A percentile compares a stretch with the other conserved stretches of the same genome.
Conservation (phyloP, 2,329 filamentous ascomycete genomes). For the Herpotrichia juniperi region DNA sequence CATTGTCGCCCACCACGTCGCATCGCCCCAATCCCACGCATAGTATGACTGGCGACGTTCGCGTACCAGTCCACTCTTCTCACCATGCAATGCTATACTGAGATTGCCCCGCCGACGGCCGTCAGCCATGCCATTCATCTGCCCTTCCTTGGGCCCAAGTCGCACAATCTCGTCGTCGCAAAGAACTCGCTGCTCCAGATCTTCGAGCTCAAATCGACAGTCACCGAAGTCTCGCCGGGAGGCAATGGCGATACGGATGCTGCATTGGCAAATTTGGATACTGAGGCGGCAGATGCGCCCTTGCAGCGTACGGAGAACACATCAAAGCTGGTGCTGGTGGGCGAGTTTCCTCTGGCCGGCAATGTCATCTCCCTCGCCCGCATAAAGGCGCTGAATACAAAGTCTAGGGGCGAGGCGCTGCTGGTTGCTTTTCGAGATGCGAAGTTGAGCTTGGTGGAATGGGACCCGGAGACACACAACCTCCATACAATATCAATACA, state of each 20-base stretch:
- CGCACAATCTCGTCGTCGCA: conserved; percentile 86
- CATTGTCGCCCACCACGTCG: not conserved
- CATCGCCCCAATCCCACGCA: conserved; percentile 2
- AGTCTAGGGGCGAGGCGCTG: conserved; percentile 82
- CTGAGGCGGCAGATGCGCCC: conserved; percentile 51
- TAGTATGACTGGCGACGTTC: conserved; percentile 23
- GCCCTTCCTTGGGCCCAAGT: conserved; percentile 75
- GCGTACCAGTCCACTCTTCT: conserved; percentile 1
- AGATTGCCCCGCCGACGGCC: conserved; percentile 91
- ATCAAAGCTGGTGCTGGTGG: conserved; percentile 81
- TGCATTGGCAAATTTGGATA: conserved; percentile 53
- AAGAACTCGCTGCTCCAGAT: conserved; percentile 93
- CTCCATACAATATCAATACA: conserved; percentile 93
- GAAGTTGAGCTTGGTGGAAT: conserved; percentile 90
- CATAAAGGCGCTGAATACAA: conserved; percentile 73
- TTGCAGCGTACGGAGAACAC: conserved; percentile 68
- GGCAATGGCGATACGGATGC: conserved; percentile 50
- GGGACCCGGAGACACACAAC: conserved; percentile 80
- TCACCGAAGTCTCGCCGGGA: conserved; percentile 61
- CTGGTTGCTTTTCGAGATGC: conserved; percentile 87
- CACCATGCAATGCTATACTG: conserved; percentile 94
- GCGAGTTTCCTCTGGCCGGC: conserved; percentile 83
- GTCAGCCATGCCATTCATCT: conserved; percentile 86
- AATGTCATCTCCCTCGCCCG: conserved; percentile 83
- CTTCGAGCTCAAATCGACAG: conserved; percentile 74